Evolutionary conservation across 1,284 basidiomycete genomes (phyloP).

Genomic region (Rhodotorula sp.): DNA sequence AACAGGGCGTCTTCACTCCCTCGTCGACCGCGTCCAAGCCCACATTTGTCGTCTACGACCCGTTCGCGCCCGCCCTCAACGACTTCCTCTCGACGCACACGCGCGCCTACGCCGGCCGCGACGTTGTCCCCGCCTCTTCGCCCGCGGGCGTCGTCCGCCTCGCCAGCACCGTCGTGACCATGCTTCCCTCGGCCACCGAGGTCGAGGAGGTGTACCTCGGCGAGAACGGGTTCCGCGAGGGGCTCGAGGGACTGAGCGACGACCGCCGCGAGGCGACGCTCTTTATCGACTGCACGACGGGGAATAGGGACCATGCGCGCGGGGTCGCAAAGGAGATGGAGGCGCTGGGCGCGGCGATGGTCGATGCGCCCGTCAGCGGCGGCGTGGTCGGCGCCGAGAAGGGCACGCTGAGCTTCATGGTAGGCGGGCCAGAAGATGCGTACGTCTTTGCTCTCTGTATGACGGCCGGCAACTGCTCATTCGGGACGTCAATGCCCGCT

Average conservation of each 20-base stretch:
- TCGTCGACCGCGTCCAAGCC: conserved; percentile 6
- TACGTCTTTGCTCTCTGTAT: conserved; percentile 47
- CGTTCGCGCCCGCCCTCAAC: conserved; percentile 62
- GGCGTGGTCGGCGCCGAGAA: conserved; percentile 82
- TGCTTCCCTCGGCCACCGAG: conserved; percentile 56
- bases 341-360: conserved; percentile 65
- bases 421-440: conserved; percentile 68
- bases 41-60: conserved; percentile 74
- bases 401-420: conserved; percentile 83
- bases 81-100: conserved; percentile 58
- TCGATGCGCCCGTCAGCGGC: conserved; percentile 88
- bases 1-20: conserved; percentile 19
- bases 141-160: conserved; percentile 53
- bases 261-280: conserved; percentile 55
- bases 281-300: conserved; percentile 83
- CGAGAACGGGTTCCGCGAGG: conserved; percentile 36
- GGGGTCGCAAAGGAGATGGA: conserved; percentile 58
- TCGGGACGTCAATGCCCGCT: accelerated
- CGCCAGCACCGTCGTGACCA: conserved; percentile 55
- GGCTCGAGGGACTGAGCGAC: conserved; percentile 29
- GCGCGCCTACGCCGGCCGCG: conserved; percentile 42
- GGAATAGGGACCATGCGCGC: conserved; percentile 73
- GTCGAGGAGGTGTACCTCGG: conserved; percentile 54
- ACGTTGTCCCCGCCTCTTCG: conserved; percentile 47
- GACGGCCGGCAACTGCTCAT: background rate